Percentiles rank a stretch among this genome's conserved stretches.
Evolutionary conservation across 179 eudicot genomes (phyloP).

Genomic region (Sideroxylon spinosum): DNA sequence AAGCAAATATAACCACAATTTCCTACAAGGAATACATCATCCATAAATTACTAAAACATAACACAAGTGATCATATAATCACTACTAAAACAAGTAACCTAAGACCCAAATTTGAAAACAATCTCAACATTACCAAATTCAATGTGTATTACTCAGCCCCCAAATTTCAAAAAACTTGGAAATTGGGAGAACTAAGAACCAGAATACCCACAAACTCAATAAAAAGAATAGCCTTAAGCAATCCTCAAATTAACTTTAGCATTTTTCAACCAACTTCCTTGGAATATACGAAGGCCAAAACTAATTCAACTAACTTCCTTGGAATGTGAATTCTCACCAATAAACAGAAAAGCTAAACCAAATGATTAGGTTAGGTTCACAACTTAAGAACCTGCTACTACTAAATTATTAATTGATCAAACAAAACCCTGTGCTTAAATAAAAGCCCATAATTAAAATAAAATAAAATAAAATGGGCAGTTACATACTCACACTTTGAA

Average conservation of each 20-base stretch:
- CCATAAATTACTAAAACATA: no score
- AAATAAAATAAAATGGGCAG: slow-evolving; percentile 4
- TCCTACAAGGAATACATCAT: no score
- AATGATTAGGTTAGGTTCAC: neutral
- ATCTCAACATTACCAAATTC: slow-evolving; percentile 31
- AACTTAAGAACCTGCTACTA: no score
- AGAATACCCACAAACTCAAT: slow-evolving; percentile 12
- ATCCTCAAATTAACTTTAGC: no score
- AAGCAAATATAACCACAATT: no score
- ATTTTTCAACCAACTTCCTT: neutral
- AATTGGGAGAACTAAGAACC: neutral
- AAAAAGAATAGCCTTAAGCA: neutral
- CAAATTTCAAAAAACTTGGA: neutral
- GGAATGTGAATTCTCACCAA: neutral
- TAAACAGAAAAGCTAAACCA: neutral
- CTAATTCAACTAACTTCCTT: neutral
- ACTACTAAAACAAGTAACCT: no score
- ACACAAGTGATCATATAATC: no score
- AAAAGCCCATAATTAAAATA: neutral
- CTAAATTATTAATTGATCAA: no score
- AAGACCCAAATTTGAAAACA: no score
- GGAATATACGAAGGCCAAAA: neutral
- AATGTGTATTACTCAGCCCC: neutral
- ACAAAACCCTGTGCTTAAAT: neutral
- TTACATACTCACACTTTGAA: neutral